Evolutionary conservation across 2,329 filamentous ascomycete genomes (phyloP), one percentile per base, ranked within the genome.

Genomic region (Elsinoe arachidis): DNA sequence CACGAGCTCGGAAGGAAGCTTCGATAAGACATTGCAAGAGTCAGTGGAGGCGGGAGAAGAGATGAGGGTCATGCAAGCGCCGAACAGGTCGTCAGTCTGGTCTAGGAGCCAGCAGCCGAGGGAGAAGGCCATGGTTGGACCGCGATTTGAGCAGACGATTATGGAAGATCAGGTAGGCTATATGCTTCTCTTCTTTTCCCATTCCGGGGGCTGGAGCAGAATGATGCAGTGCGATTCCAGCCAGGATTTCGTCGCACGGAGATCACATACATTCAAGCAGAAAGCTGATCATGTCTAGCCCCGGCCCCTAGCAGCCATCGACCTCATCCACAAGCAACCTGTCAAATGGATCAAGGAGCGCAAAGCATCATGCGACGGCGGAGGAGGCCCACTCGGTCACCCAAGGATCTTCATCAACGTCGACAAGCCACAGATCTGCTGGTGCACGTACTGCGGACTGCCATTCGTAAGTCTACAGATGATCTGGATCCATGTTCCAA

Each of bases 341-440:
- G 93, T 99, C 35, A 82, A 83, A 72, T 99, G 93, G 92, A 88
- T 86, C 59, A 86, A 96, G 70, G 81, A 88, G 62, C 82, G 85
- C 61, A 74, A 88, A 51, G 92, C 95, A 54, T 84, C 85, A 44
- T 99, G 93, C 71, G 91, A 97, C 68, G 93, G 93, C 59, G 93
- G 92, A 59, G 91, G 91, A 64, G 93, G 92, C 46, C 86, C 91
- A 33, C 77, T 88, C 57, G 93, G 93, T 43, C 93, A 99, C 73
- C 93, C 93, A 52, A 83, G 83, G 68, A 87, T 99, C 75, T 99
- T 90, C 73, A 99, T 99, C 82, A 99, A 99, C 76, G 86, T 88
- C 64, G 93, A 99, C 76, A 97, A 96, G 80, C 88, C 93, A 43
- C 85, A 97, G 78, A 96, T 99, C 67, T 83, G 83, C 73, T 78